phyloP scores from a whole-genome alignment of 257 asterid species.

The Solanum virginianum region DNA sequence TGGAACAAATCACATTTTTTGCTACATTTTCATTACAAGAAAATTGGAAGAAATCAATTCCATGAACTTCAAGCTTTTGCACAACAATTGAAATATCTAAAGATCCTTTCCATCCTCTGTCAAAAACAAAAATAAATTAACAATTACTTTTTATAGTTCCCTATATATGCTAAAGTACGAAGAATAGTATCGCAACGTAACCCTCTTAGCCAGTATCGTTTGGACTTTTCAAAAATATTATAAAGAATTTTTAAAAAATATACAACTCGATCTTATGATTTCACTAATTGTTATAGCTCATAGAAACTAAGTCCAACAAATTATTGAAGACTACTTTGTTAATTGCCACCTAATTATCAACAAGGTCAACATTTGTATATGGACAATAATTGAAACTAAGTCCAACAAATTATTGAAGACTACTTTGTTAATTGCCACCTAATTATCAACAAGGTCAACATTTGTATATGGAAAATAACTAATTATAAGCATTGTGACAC shows the following conservation, averaged over 20 bases:
- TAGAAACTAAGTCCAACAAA: not conserved
- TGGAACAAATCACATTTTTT: not conserved
- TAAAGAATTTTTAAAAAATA: not conserved
- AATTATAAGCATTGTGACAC: not conserved
- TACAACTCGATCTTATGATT: no score
- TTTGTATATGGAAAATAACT: not conserved
- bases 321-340: not conserved
- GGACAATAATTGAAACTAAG: not conserved
- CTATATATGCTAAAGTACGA: not conserved
- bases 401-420: not conserved
- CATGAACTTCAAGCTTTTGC: constrained; percentile 42
- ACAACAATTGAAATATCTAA: constrained; percentile 76
- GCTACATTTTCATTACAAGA: not conserved
- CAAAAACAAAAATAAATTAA: not conserved
- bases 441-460: not conserved
- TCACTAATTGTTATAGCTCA: not conserved
- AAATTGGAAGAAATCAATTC: not conserved
- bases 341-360: not conserved
- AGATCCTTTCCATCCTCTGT: constrained; percentile 80
- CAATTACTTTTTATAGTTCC: not conserved
- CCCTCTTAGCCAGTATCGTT: not conserved
- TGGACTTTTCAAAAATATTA: fast-evolving
- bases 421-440: not conserved
- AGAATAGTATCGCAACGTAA: not conserved
- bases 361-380: not conserved